These are phyloP conservation scores for Tolypocladium sp. DNA, from an alignment of 2,329 filamentous ascomycete species.

Conservation along the genomic window DNA sequence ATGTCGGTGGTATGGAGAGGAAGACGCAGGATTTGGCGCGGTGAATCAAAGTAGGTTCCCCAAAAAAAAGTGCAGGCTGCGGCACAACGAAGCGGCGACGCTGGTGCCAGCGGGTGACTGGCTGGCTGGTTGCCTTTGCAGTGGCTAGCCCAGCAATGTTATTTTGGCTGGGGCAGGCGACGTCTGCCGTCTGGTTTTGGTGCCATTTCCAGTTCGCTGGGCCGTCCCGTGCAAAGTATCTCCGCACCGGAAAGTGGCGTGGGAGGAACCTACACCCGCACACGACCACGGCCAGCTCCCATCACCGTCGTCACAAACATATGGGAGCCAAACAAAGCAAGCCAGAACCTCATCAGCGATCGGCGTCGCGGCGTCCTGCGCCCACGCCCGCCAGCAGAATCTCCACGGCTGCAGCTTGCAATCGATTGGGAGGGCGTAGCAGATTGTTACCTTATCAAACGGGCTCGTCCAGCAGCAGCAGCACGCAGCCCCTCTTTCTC, in stretches of 20 bases:
- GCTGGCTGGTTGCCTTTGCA: background rate
- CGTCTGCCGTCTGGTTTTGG: background rate
- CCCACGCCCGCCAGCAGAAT: background rate
- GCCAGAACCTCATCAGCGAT: background rate
- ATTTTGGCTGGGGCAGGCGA: background rate
- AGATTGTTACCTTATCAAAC: background rate
- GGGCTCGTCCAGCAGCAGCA: background rate
- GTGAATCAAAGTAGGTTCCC: conserved; percentile 14
- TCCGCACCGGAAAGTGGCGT: background rate
- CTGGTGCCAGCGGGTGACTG: background rate
- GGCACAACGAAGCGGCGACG: background rate
- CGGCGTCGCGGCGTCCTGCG: background rate
- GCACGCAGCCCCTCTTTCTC: background rate
- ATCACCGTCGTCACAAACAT: background rate
- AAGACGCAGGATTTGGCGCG: conserved; percentile 18
- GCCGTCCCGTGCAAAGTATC: background rate
- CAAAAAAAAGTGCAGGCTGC: conserved; percentile 14
- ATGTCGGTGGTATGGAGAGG: conserved; percentile 19
- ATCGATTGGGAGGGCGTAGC: background rate
- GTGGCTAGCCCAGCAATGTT: background rate
- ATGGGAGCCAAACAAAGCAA: background rate
- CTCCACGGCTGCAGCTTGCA: background rate
- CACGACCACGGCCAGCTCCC: background rate
- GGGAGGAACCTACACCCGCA: background rate
- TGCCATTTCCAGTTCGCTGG: background rate